Base-by-base conservation (phyloP, 2,329 filamentous ascomycete species). In the Penicillium hesseltinei region DNA sequence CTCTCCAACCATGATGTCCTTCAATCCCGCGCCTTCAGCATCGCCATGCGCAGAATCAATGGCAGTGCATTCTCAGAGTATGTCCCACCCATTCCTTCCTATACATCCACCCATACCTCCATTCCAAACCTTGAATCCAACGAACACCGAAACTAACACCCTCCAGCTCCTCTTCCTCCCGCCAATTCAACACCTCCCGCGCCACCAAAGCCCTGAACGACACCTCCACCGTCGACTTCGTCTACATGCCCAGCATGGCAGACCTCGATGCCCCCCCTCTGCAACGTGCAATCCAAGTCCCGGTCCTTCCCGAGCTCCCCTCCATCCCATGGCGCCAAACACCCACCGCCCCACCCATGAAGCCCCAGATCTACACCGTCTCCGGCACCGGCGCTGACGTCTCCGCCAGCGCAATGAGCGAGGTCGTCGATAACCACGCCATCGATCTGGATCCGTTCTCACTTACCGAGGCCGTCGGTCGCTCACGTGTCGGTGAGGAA, bases 171-270 rank as follows among this genome's bases (percentile, higher is more conserved):
- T 80, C 60, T 79, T 77, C 65, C 63, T 74, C 72, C 60, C 81
- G 84, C 55, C 78, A 82, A 68, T 86, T 88, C 80, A 87, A 87
- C 75, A 86, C 84, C 59, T 84, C 80, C 61, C 82, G 82, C 59
- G 72, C 78, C 59, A 74, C 80, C 52, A 85, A 86, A 69, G 74
- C 82, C 29, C 77, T 82, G 61, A 79, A 81, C 53, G 84, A 87
- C 73, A 75, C 73, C 58, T 85, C 83, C 40, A 84, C 84, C 42
- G 83, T 88, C 58, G 85, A 88, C 75, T 86, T 87, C 67, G 80
- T 81, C 65, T 86, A 81, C 75, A 77, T 87, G 63, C 85, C 85
- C 36, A 76, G 77, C 54, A 76, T 80, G 63, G 75, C 80, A 29
- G 69, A 76, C 50, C 71, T 79, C 33, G 77, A 81, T 49, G 63